These are phyloP conservation scores for Paracoccidioides brasiliensis DNA, from an alignment of 2,329 filamentous ascomycete species.

Conservation along the genomic window DNA sequence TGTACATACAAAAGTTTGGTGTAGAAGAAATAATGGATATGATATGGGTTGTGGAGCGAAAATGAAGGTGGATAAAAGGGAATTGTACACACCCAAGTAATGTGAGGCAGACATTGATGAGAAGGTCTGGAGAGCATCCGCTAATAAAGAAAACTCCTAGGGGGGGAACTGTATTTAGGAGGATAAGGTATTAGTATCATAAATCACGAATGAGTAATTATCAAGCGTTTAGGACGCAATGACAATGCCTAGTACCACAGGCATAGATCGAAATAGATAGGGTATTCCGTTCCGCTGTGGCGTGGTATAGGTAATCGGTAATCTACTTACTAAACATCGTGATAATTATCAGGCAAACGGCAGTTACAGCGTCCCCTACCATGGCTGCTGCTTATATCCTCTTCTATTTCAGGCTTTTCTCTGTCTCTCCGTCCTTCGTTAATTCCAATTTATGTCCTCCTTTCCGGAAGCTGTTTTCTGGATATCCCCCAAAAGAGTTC, in stretches of 20 bases:
- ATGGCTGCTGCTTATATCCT: constrained; percentile 1
- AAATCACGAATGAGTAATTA: not conserved
- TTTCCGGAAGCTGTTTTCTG: too few species aligned
- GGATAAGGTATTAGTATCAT: not conserved
- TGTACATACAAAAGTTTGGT: too few species aligned
- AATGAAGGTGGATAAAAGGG: not conserved
- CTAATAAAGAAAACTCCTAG: constrained; percentile 51
- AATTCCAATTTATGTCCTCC: too few species aligned
- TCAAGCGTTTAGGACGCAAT: not conserved
- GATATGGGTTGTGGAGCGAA: not conserved
- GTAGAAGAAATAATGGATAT: not conserved
- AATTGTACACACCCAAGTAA: constrained; percentile 42
- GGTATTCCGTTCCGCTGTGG: not conserved
- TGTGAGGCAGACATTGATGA: constrained; percentile 55
- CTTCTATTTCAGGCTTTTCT: too few species aligned
- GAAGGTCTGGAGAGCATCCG: constrained; percentile 51
- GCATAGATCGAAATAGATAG: too few species aligned
- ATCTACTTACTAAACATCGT: constrained; percentile 33
- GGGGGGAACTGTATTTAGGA: constrained; percentile 44
- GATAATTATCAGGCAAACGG: constrained; percentile 33
- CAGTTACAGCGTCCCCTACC: constrained; percentile 23
- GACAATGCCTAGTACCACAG: not conserved
- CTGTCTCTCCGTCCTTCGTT: too few species aligned
- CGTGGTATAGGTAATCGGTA: not conserved
- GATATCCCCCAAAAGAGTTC: too few species aligned